A percentile compares a stretch with the other conserved stretches of the same genome.
Evolutionary conservation across 1,284 basidiomycete genomes (phyloP).

Genomic region (Heterobasidion occidentale): DNA sequence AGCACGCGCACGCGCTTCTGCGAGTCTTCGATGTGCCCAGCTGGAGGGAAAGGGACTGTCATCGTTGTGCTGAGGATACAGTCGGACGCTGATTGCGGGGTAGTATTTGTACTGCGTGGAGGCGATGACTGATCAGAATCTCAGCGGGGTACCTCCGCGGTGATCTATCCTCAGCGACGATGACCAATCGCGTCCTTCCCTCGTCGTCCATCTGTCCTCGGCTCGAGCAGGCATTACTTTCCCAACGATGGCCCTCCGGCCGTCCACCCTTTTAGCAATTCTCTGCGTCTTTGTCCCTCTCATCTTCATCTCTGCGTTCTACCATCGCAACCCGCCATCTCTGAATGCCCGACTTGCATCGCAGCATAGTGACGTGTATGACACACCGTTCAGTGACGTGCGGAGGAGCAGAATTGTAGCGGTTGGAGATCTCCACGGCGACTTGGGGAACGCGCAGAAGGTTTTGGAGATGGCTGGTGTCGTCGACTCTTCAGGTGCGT

Average conservation of each 20-base stretch:
- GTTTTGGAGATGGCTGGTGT: constrained; percentile 76
- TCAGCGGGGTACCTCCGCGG: too few relatives aligned
- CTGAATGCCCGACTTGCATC: background rate
- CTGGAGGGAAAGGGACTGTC: constrained; percentile 23
- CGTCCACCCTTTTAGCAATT: background rate
- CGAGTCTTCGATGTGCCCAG: constrained; percentile 32
- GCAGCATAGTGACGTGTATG: background rate
- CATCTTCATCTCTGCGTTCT: background rate
- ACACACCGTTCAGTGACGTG: background rate
- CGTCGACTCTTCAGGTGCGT: constrained; percentile 59
- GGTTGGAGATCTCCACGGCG: constrained; percentile 79
- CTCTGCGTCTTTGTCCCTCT: background rate
- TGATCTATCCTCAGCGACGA: too few relatives aligned
- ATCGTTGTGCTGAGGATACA: constrained; percentile 5
- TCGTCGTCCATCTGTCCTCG: too few relatives aligned
- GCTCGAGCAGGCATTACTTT: too few relatives aligned
- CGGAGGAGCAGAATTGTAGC: constrained; percentile 51
- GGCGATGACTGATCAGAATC: too few relatives aligned
- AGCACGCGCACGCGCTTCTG: constrained; percentile 46
- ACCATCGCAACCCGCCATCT: background rate
- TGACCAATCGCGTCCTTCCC: too few relatives aligned
- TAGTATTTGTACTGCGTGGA: too few relatives aligned
- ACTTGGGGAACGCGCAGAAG: constrained; percentile 60
- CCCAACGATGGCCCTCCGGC: background rate
- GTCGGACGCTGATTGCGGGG: too few relatives aligned